A percentile compares a stretch with the other conserved stretches of the same genome.
Evolutionary conservation across 352 stramenopile genomes (phyloP).

Genomic region (Pythium rishiriense): DNA sequence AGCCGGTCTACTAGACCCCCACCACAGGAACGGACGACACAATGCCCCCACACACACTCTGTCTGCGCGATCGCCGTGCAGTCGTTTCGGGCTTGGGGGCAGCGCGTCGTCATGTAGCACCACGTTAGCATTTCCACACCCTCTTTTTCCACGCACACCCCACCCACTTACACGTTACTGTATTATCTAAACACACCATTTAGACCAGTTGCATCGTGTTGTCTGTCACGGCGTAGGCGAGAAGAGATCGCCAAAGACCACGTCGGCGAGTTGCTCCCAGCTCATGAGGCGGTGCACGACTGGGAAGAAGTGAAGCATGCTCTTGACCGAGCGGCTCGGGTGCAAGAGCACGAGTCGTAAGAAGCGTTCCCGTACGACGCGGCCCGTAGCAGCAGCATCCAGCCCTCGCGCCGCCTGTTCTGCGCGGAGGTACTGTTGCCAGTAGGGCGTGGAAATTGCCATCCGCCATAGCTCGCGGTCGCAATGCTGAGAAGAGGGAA

Average conservation of each 20-base stretch:
- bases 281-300: constrained; percentile 31
- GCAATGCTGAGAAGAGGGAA: constrained; percentile 50
- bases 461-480: constrained; percentile 60
- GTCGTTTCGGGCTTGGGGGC: no score
- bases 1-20: constrained; percentile 76
- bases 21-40: not conserved
- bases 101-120: constrained; percentile 9
- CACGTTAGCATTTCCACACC: constrained; percentile 3
- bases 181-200: constrained; percentile 30
- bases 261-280: constrained; percentile 69
- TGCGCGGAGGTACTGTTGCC: constrained; percentile 64
- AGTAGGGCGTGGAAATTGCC: constrained; percentile 64
- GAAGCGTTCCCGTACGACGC: constrained; percentile 58
- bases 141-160: not conserved
- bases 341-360: constrained; percentile 76
- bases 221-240: constrained; percentile 4
- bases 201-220: constrained; percentile 1
- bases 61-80: no score
- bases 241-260: constrained; percentile 68
- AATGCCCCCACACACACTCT: not conserved
- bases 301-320: constrained; percentile 73
- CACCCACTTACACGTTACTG: constrained; percentile 24
- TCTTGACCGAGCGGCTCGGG: constrained; percentile 70
- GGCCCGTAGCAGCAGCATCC: constrained; percentile 13
- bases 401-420: constrained; percentile 37